Conservation (phyloP, 108 stramenopile species). For the Hondaea fermentalgiana region DNA sequence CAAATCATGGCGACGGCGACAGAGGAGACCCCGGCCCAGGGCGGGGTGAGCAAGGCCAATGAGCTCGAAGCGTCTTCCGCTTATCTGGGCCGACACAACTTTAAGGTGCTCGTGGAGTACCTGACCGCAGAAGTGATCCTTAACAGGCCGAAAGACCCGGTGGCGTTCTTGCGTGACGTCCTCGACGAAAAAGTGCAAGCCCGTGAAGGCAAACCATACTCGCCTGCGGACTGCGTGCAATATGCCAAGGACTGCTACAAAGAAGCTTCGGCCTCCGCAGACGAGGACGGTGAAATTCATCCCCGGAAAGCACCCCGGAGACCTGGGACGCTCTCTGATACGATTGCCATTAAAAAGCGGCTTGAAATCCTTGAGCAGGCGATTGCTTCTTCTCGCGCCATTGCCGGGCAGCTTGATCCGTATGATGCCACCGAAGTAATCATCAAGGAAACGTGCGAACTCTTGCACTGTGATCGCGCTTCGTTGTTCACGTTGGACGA, state of each 20-base stretch:
- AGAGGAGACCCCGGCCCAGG: too few species aligned
- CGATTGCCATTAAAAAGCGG: not conserved
- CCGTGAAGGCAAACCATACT: slow-evolving; percentile 19
- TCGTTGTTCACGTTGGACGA: slow-evolving; percentile 31
- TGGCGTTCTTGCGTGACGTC: slow-evolving; percentile 38
- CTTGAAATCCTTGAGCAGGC: not conserved
- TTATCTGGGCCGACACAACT: slow-evolving; percentile 43
- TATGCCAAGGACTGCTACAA: slow-evolving; percentile 36
- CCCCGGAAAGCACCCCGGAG: not conserved
- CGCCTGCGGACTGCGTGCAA: slow-evolving; percentile 6
- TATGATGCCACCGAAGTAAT: slow-evolving; percentile 24
- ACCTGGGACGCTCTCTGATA: not conserved
- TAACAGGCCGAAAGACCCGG: slow-evolving; percentile 34
- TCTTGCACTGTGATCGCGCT: slow-evolving; percentile 35
- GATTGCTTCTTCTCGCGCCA: slow-evolving; percentile 24
- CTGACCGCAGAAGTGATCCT: slow-evolving; percentile 49
- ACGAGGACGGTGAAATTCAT: slow-evolving; percentile 45
- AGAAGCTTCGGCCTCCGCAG: slow-evolving; percentile 41
- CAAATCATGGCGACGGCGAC: too few species aligned
- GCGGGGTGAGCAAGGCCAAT: not conserved
- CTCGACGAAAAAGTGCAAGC: slow-evolving; percentile 32
- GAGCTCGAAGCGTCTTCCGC: slow-evolving; percentile 35
- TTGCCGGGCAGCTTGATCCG: slow-evolving; percentile 34
- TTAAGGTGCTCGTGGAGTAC: slow-evolving; percentile 51
- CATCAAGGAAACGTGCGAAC: slow-evolving; percentile 21